A percentile compares a stretch with the other conserved stretches of the same genome.
Evolutionary conservation across 805 yeast species (phyloP).

Genomic region (Wickerhamiella galacta): DNA sequence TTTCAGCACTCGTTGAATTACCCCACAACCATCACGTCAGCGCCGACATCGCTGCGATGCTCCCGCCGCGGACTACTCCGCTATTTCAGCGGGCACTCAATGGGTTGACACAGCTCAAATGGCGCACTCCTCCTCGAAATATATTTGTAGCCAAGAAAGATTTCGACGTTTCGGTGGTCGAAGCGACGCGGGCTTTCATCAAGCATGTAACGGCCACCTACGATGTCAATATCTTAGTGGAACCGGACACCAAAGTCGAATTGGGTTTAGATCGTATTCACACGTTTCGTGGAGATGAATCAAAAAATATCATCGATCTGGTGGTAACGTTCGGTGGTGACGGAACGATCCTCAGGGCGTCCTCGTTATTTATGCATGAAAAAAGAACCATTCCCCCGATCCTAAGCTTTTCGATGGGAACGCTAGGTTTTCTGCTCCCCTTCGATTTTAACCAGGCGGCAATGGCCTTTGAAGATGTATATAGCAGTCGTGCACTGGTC

Average conservation of each 20-base stretch:
- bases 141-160: conserved; percentile 76
- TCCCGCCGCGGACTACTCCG: conserved; percentile 12
- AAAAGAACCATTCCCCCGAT: conserved; percentile 65
- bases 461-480: conserved; percentile 47
- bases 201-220: conserved; percentile 40
- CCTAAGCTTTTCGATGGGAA: conserved; percentile 74
- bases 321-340: conserved; percentile 91
- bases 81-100: conserved; percentile 4
- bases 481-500: conserved; percentile 51
- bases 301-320: conserved; percentile 46
- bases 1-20: no score
- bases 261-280: conserved; percentile 20
- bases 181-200: conserved; percentile 51
- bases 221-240: conserved; percentile 59
- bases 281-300: conserved; percentile 39
- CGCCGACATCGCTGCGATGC: no score
- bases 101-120: conserved; percentile 27
- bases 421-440: conserved; percentile 77
- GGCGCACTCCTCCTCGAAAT: conserved; percentile 63
- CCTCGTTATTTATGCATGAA: conserved; percentile 50
- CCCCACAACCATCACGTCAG: no score
- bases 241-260: conserved; percentile 59
- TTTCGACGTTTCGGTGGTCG: conserved; percentile 45
- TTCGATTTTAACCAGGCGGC: conserved; percentile 54
- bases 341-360: conserved; percentile 79